phyloP scores from a whole-genome alignment of 768 basidiomycete species.

The Trametes cinnabarina region DNA sequence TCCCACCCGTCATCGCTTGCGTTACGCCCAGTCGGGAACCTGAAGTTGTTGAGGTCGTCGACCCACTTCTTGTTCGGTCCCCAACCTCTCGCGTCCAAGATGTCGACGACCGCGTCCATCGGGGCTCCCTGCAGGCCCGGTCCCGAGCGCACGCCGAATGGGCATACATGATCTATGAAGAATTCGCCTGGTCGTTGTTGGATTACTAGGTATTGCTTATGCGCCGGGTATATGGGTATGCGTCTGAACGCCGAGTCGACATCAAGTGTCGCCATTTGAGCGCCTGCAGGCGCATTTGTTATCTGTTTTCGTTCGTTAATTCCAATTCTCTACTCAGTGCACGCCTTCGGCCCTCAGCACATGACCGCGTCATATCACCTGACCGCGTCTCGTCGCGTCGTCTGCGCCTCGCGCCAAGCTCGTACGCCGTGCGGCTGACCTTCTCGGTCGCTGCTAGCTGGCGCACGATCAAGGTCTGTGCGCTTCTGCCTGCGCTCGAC shows the following conservation, averaged over 20 bases:
- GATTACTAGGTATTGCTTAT: neutral
- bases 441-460: too few relatives aligned
- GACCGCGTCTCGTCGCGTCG: neutral
- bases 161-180: neutral
- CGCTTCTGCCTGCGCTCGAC: too few relatives aligned
- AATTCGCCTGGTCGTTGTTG: neutral
- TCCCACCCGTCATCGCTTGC: neutral
- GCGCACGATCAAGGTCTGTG: neutral
- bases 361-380: neutral
- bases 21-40: neutral
- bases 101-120: constrained; percentile 4
- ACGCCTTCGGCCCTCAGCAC: neutral
- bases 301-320: neutral
- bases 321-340: neutral
- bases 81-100: neutral
- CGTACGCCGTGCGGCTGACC: neutral
- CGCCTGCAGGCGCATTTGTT: constrained; percentile 1
- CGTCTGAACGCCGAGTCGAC: constrained; percentile 1
- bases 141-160: constrained; percentile 1
- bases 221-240: neutral
- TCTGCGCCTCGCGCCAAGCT: too few relatives aligned
- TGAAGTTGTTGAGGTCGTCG: constrained; percentile 4
- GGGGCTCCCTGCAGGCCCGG: neutral
- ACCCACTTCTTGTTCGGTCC: constrained; percentile 9
- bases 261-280: neutral